A percentile compares a stretch with the other conserved stretches of the same genome.
Conservation (phyloP, 2,329 filamentous ascomycete species). For the Penicillium sp. region DNA sequence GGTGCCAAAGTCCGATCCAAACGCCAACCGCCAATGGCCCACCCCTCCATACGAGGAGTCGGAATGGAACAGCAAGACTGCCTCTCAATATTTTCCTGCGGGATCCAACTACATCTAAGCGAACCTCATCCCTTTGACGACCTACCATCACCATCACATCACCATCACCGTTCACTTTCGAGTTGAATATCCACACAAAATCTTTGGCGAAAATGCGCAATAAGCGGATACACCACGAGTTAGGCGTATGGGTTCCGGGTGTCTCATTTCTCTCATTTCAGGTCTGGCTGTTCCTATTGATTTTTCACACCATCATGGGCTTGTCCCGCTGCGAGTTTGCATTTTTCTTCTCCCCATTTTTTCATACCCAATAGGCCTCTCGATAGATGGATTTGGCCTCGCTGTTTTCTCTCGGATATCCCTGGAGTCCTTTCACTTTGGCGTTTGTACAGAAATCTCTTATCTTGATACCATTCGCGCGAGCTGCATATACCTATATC, state of each 20-base stretch:
- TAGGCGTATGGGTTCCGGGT: slow-evolving; percentile 29
- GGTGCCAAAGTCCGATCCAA: slow-evolving; percentile 52
- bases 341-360: slow-evolving; percentile 21
- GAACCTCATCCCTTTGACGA: slow-evolving; percentile 6
- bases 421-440: slow-evolving; percentile 23
- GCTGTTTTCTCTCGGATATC: slow-evolving; percentile 23
- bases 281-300: slow-evolving; percentile 20
- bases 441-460: slow-evolving; percentile 17
- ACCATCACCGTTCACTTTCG: slow-evolving; percentile 8
- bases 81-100: slow-evolving; percentile 73
- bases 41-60: slow-evolving; percentile 92
- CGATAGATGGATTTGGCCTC: slow-evolving; percentile 34
- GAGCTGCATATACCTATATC: too few relatives aligned
- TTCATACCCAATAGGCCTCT: slow-evolving; percentile 39
- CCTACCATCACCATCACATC: slow-evolving; percentile 5
- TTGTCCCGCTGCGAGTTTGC: slow-evolving; percentile 6
- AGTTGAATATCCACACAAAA: slow-evolving; percentile 13
- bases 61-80: slow-evolving; percentile 80
- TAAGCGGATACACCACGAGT: slow-evolving; percentile 24
- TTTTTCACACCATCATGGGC: slow-evolving; percentile 5
- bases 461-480: slow-evolving; percentile 31
- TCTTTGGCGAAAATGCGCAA: slow-evolving; percentile 21
- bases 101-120: slow-evolving; percentile 43
- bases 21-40: slow-evolving; percentile 69
- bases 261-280: slow-evolving; percentile 18